These are phyloP conservation scores for Diaporthe sp. DNA, from an alignment of 2,329 filamentous ascomycete genomes.

Conservation along the genomic window DNA sequence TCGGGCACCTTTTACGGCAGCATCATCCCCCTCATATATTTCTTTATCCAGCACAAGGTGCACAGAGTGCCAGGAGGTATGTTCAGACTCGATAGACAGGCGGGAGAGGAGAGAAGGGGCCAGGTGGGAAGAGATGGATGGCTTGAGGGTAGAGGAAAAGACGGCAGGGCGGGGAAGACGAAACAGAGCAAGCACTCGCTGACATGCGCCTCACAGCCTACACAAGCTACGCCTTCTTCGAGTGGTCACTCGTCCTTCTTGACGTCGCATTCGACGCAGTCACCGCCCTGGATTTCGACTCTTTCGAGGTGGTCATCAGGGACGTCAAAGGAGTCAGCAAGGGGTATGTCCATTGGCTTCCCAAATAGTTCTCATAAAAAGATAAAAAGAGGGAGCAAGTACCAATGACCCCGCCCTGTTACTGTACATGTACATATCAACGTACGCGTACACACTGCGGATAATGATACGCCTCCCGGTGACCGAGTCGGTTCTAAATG, in stretches of 20 bases:
- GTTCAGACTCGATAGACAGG: conserved; percentile 43
- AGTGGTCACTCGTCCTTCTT: conserved; percentile 94
- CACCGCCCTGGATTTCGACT: conserved; percentile 89
- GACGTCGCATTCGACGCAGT: conserved; percentile 97
- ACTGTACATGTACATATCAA: conserved; percentile 31
- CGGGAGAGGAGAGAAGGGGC: not conserved
- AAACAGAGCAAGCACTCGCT: not conserved
- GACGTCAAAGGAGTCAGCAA: conserved; percentile 91
- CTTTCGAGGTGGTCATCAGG: conserved; percentile 87
- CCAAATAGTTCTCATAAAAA: conserved; percentile 71
- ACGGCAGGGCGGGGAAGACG: not conserved
- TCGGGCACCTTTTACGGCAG: conserved; percentile 89
- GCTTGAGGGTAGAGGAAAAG: no score
- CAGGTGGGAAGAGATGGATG: not conserved
- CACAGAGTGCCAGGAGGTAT: conserved; percentile 92
- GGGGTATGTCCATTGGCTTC: conserved; percentile 99
- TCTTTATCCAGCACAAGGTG: conserved; percentile 98
- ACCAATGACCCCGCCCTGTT: conserved; percentile 25
- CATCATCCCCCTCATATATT: conserved; percentile 90
- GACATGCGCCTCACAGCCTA: conserved; percentile 73
- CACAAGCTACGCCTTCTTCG: conserved; percentile 97
- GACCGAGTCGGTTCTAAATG: conserved; percentile 51
- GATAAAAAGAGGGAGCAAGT: conserved; percentile 21
- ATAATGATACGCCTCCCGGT: conserved; percentile 16
- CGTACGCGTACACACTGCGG: conserved; percentile 33